These are phyloP conservation scores for Podospora appendiculata DNA, from an alignment of 495 filamentous ascomycete genomes.

Conservation along the genomic window DNA sequence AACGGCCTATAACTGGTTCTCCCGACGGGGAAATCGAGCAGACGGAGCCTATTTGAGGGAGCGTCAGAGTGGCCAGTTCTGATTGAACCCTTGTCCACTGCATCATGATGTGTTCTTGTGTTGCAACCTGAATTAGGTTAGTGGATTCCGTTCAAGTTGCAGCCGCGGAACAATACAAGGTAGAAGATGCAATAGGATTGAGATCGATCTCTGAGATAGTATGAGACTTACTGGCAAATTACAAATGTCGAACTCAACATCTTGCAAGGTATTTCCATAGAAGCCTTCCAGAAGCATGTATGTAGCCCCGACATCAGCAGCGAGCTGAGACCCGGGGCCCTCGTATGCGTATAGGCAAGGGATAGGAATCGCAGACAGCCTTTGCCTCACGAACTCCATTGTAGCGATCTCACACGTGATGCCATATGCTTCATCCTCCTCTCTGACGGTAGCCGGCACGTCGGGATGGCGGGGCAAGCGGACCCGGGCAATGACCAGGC, in stretches of 20 bases:
- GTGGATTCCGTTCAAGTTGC: too few species aligned
- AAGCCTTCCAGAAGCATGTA: conserved; percentile 29
- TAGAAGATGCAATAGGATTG: not conserved
- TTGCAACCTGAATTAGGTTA: not conserved
- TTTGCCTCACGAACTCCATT: conserved; percentile 15
- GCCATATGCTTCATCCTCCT: conserved; percentile 12
- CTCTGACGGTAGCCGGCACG: not conserved
- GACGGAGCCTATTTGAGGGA: conserved; percentile 10
- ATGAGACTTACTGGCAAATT: conserved; percentile 19
- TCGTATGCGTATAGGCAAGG: conserved; percentile 17
- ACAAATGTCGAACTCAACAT: conserved; percentile 13
- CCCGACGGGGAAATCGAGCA: not conserved
- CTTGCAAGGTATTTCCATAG: conserved; percentile 20
- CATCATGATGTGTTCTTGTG: conserved; percentile 20
- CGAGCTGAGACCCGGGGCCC: conserved; percentile 9
- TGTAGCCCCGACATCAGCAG: conserved; percentile 12
- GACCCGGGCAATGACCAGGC: conserved; percentile 17
- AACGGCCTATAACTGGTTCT: not conserved
- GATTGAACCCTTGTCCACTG: conserved; percentile 19
- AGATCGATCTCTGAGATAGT: not conserved
- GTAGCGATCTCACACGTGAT: conserved; percentile 21
- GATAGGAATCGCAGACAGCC: conserved; percentile 6
- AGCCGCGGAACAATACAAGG: too few species aligned
- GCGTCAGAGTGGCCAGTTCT: conserved; percentile 5
- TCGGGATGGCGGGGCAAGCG: conserved; percentile 19